phyloP scores from a whole-genome alignment of 2,329 filamentous ascomycete species.

The Trichoderma arundinaceum region DNA sequence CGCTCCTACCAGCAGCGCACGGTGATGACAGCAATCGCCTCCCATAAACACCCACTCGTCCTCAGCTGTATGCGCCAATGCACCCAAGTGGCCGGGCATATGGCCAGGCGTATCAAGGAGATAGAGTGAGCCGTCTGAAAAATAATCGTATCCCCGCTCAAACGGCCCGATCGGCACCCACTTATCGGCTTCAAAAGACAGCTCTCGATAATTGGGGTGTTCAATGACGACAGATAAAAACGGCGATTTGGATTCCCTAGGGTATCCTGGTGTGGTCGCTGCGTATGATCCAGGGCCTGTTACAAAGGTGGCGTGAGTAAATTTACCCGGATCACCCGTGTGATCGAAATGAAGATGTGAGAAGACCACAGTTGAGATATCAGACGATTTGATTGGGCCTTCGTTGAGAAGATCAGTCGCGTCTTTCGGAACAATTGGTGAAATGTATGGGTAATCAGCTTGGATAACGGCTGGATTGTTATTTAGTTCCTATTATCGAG shows the following conservation, averaged over 20 bases:
- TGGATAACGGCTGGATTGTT: constrained; percentile 13
- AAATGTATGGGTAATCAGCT: constrained; percentile 12
- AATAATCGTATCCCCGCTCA: constrained; percentile 12
- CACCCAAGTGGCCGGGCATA: constrained; percentile 16
- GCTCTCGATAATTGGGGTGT: constrained; percentile 10
- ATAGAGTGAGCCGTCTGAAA: constrained; percentile 14
- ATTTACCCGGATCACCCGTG: constrained; percentile 13
- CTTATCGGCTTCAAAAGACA: constrained; percentile 12
- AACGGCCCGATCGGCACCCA: constrained; percentile 24
- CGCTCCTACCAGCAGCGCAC: constrained; percentile 4
- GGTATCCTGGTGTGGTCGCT: constrained; percentile 10
- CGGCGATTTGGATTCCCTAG: constrained; percentile 2
- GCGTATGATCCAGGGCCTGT: constrained; percentile 11
- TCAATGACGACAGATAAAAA: constrained; percentile 18
- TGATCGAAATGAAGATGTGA: constrained; percentile 24
- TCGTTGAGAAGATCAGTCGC: constrained; percentile 8
- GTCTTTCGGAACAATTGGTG: constrained; percentile 20
- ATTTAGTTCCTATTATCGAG: constrained; percentile 3
- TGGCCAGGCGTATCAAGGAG: constrained; percentile 17
- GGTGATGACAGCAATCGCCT: constrained; percentile 22
- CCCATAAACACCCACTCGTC: constrained; percentile 22
- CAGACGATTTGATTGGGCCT: not conserved
- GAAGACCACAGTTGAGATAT: constrained; percentile 14
- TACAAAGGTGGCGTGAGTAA: constrained; percentile 13
- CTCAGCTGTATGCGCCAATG: not conserved